Base-by-base conservation (phyloP, 116 monocot species). In the Zostera marina region DNA sequence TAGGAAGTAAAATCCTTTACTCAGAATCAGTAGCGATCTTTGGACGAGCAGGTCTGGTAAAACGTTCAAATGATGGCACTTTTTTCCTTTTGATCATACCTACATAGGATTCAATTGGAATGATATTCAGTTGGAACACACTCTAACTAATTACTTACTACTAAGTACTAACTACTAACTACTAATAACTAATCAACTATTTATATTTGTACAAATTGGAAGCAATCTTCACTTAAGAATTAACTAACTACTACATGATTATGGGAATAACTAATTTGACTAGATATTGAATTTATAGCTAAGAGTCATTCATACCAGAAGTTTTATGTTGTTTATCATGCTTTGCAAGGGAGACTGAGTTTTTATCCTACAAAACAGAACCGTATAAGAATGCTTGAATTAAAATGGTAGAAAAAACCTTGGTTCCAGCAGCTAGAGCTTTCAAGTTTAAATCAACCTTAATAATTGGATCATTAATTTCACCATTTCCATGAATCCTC, bases 51-150 rank as follows among this genome's bases (percentile, higher is more conserved):
- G 66, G 62, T 77, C 77, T 96, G 40, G 63, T 65, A 42, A 52
- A 67, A 66, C 44, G 75, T n/a, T 96, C 96, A 55, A 85, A 44
- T 48, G 63, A 63, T 19, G 82, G 67, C 42, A 60, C 8, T 68
- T 85, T 88, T 65, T 88, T 88, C 71, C 82, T 66, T 67, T 88
- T 88, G 42, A 74, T 38, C 55, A 71, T 14, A 71, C 80, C 94
- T 88, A 70, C 38, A 53, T 32, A 3, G 25, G 55, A 8, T 26
- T 32, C 40, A 32, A 41, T 2, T 24, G 6, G 47, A 23, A 20
- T 11, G 11, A 22, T 20, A 13, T 11, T n/a, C n/a, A n/a, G n/a
- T n/a, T n/a, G n/a, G n/a, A n/a, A n/a, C n/a, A n/a, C n/a, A n/a
- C n/a, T n/a, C n/a, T n/a, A n/a, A n/a, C n/a, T n/a, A n/a, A n/a